Evolutionary conservation across 352 stramenopile species (phyloP), one percentile per base, ranked within the genome.

Genomic region (Phytophthora capsici): DNA sequence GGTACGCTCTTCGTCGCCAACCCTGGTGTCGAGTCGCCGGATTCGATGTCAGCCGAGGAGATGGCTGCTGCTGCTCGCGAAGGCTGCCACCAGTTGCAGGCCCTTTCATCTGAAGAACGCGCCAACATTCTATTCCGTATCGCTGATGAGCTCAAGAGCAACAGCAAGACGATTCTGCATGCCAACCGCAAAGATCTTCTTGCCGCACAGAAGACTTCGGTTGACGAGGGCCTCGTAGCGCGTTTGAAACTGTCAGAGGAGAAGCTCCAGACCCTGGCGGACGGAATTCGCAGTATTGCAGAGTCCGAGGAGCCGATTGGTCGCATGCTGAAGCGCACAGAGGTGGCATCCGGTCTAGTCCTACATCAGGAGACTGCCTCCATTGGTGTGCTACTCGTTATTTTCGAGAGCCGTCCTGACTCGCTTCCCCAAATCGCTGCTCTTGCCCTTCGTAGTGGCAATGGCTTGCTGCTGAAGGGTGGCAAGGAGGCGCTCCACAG

Each of bases 381-480:
- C 14, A 99, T 99, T 68, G 97, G 98, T 25, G 97, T 99, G 26
- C 70, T 99, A 8, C 94, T 99, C 56, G 96, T 99, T 44, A 98
- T 99, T 63, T 99, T 99, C 64, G 98, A 99, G 77, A 98, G 91
- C 56, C 82, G 98, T 14, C 98, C 98, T 12, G 97, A 99, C 73
- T 98, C 89, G 19, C 65, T 98, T 22, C 92, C 94, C 17, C 95
- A 99, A 84, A 99, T 99, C 68, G 93, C 97, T 12, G 88, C 95
- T 10, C 87, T 99, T 1, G 95, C 95, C 20, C 77, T 99, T 36
- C 96, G 96, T 25, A 98, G 89, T 58, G 97, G 96, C 34, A 99
- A 99, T 79, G 96, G 96, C 0, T 65, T 99, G 45, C 66, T 99
- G 38, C 83, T 99, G 36, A 99, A 99, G 77, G 97, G 97, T 34